Conservation (phyloP, 495 filamentous ascomycete genomes). For the Penicillium taxi region DNA sequence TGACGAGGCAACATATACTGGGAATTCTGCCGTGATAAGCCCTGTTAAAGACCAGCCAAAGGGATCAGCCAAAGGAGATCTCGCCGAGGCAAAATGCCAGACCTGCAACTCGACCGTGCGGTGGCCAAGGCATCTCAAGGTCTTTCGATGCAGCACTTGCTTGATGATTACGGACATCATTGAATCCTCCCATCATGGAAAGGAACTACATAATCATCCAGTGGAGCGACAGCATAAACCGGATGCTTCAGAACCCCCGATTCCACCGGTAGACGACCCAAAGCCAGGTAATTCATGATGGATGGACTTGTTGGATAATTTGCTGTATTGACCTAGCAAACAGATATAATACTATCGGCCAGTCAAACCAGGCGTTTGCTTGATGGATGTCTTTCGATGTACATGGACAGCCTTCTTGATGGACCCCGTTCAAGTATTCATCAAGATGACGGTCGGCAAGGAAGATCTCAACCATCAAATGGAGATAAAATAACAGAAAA, state of each 20-base stretch:
- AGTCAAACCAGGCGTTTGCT: conserved; percentile 45
- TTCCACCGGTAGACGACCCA: conserved; percentile 6
- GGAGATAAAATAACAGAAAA: not conserved
- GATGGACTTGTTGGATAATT: not conserved
- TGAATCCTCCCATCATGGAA: conserved; percentile 11
- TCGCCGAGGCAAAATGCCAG: conserved; percentile 67
- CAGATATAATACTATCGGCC: conserved; percentile 34
- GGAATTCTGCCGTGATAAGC: conserved; percentile 21
- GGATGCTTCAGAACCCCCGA: conserved; percentile 6
- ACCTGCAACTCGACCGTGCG: conserved; percentile 74
- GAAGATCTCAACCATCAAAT: conserved; percentile 3
- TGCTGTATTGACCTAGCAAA: conserved; percentile 15
- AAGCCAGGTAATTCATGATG: conserved; percentile 6
- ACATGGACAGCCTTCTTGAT: conserved; percentile 37
- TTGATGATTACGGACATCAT: conserved; percentile 79
- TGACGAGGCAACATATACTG: conserved; percentile 28
- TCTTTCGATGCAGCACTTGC: conserved; percentile 81
- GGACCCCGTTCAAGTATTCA: conserved; percentile 6
- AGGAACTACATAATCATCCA: conserved; percentile 9
- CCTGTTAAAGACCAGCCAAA: conserved; percentile 26
- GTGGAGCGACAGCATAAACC: conserved; percentile 3
- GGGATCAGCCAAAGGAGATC: conserved; percentile 26
- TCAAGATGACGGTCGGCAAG: conserved; percentile 10
- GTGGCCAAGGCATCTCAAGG: conserved; percentile 68
- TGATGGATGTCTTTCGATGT: conserved; percentile 45